Conservation (phyloP, 2,329 filamentous ascomycete species). For the Penicillium sp. region DNA sequence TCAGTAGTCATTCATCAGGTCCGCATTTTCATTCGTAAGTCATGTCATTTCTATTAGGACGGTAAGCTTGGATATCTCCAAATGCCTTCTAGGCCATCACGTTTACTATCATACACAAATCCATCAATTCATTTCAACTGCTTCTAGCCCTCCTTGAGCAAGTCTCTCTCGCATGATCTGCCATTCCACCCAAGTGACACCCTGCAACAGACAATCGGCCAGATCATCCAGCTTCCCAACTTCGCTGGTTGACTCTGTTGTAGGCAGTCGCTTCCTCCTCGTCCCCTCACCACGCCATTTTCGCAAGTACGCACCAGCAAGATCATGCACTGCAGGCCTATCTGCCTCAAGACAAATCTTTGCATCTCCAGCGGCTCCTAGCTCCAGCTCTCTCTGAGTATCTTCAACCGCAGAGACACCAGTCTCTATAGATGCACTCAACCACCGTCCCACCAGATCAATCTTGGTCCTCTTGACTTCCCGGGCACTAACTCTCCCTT, state of each 20-base stretch:
- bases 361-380: slow-evolving; percentile 14
- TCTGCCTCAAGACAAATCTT: slow-evolving; percentile 19
- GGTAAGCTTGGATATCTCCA: neutral
- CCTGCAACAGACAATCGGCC: slow-evolving; percentile 77
- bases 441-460: slow-evolving; percentile 60
- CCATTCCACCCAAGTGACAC: slow-evolving; percentile 76
- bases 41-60: no score
- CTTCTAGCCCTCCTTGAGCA: slow-evolving; percentile 23
- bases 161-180: slow-evolving; percentile 48
- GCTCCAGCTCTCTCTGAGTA: slow-evolving; percentile 8
- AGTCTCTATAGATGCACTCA: slow-evolving; percentile 31
- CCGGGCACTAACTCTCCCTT: slow-evolving; percentile 25
- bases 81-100: neutral
- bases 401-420: slow-evolving; percentile 14
- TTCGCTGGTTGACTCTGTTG: neutral
- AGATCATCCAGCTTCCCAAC: slow-evolving; percentile 75
- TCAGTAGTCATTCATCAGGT: no score
- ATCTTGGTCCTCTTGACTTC: slow-evolving; percentile 61
- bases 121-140: slow-evolving; percentile 11
- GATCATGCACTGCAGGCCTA: slow-evolving; percentile 20
- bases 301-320: slow-evolving; percentile 32
- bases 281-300: slow-evolving; percentile 31
- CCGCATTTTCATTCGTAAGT: no score
- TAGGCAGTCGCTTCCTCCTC: slow-evolving; percentile 19
- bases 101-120: neutral